Conservation (phyloP, 345 rosid genomes). For the Eucalyptus decipiens region DNA sequence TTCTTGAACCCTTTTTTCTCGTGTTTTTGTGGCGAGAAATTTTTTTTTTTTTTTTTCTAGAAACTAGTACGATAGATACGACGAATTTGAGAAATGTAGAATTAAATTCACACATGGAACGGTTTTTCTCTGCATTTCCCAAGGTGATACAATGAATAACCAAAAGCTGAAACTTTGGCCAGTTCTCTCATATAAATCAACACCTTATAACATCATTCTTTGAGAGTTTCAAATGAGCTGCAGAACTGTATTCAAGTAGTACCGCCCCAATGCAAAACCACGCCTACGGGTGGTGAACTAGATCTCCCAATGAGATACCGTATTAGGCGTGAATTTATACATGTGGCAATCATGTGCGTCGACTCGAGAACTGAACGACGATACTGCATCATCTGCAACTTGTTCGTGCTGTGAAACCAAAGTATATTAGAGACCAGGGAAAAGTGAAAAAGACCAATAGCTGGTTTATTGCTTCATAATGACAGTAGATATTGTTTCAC, state of each 20-base stretch:
- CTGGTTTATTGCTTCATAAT: background rate
- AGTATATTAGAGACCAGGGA: background rate
- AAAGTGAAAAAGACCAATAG: background rate
- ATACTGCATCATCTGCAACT: constrained; percentile 29
- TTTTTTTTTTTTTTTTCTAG: background rate
- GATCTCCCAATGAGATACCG: constrained; percentile 11
- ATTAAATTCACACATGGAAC: background rate
- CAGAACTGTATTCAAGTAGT: background rate
- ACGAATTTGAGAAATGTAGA: background rate
- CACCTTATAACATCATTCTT: background rate
- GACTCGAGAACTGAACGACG: constrained; percentile 48
- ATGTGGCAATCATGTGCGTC: constrained; percentile 58
- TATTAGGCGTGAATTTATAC: constrained; percentile 53
- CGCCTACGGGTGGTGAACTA: background rate
- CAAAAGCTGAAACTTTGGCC: background rate
- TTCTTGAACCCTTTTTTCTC: background rate
- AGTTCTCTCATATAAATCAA: background rate
- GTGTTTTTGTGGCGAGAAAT: background rate
- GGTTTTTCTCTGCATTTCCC: background rate
- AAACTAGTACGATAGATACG: background rate
- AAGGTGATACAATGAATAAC: background rate
- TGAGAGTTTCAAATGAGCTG: background rate
- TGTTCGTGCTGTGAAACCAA: constrained; percentile 37
- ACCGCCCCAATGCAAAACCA: background rate
- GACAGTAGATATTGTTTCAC: background rate